These are phyloP conservation scores for Blastobotrys parvus DNA, from an alignment of 805 yeast species.

Conservation along the genomic window DNA sequence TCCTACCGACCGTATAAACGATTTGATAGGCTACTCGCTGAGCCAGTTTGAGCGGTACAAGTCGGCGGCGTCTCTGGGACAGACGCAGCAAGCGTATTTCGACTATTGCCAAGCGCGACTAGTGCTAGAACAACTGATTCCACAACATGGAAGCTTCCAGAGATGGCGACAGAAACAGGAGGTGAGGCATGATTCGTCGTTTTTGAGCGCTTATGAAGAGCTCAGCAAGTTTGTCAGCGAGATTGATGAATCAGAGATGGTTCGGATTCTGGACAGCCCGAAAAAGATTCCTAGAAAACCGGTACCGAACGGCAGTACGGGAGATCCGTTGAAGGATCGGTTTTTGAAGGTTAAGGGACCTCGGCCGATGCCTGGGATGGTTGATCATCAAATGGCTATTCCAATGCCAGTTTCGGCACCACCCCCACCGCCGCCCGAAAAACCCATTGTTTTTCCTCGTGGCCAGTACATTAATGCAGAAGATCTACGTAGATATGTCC, in stretches of 20 bases:
- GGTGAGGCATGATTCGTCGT: too few relatives aligned
- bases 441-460: conserved; percentile 20
- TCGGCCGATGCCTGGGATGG: too few relatives aligned
- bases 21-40: conserved; percentile 16
- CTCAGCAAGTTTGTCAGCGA: conserved; percentile 11
- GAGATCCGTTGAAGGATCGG: conserved; percentile 11
- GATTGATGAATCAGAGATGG: conserved; percentile 6
- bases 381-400: too few relatives aligned
- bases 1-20: conserved; percentile 13
- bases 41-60: conserved; percentile 17
- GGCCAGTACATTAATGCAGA: conserved; percentile 22
- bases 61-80: conserved; percentile 12
- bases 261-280: conserved; percentile 5
- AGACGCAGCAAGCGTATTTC: conserved; percentile 17
- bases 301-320: not conserved
- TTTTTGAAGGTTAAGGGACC: conserved; percentile 12
- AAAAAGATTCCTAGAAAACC: conserved; percentile 1
- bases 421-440: conserved; percentile 1
- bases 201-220: conserved; percentile 15
- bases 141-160: conserved; percentile 16
- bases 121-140: conserved; percentile 17
- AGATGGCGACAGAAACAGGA: conserved; percentile 11
- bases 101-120: conserved; percentile 17
- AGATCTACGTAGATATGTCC: conserved; percentile 18
- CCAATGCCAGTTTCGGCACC: conserved; percentile 7